Evolutionary conservation across 345 rosid species (phyloP), one percentile per base, ranked within the genome.

Genomic region (Excoecaria cochinchinensis): DNA sequence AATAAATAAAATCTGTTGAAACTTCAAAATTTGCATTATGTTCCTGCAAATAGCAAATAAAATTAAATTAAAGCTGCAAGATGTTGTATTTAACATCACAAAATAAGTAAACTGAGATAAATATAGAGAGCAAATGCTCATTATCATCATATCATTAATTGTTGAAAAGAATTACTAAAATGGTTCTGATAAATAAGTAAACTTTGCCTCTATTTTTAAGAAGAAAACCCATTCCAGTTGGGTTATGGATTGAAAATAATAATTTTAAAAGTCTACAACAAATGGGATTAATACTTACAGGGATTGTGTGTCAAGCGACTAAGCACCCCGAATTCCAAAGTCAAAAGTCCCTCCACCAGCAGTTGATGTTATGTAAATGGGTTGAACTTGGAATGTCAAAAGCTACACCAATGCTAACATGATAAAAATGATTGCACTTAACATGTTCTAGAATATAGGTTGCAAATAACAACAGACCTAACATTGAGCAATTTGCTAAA

Each of bases 281-380:
- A 22, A 40, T 24, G 69, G 24, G 40, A 21, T 39, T 1, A 21
- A 24, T 63, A 75, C 89, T 82, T 84, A 95, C 97, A 89, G 44
- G 97, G 97, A 84, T 95, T 90, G 82, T 95, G 89, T 78, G 97
- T 92, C 87, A 95, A 87, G 72, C 91, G 91, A 76, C 97, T 95
- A 48, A 95, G 94, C 74, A 92, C 84, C 60, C 97, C 99, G 65
- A 95, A 95, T 86, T 95, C 99, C 82, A 95, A 89, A 44, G 97
- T 92, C 88, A n/a, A 95, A 83, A 21, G 99, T 95, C 82, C 97
- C 99, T 73, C 99, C 99, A 75, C 99, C 99, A 55, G 99, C 99
- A 12, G 99, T 95, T 72, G 97, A 92, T 61, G 99, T 95, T 82
- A 95, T 87, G 97, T 95, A 81, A 75, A 83, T 71, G 76, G 58